Base-by-base conservation (phyloP, 2,329 filamentous ascomycete species). In the Hirsutella rhossiliensis region DNA sequence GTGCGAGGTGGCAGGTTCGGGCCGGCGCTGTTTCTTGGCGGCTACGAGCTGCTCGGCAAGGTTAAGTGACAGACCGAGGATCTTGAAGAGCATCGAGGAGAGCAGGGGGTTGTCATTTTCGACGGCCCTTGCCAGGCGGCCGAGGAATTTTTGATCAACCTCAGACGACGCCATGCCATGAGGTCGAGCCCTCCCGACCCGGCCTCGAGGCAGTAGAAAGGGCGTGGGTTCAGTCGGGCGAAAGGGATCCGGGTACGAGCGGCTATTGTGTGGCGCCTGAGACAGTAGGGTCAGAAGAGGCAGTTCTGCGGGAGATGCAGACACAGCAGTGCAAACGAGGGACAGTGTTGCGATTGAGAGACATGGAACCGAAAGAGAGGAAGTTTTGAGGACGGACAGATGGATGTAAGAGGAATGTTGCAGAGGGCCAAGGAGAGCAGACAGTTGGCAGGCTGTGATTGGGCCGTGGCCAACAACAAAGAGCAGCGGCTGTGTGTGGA, bases 141-240 rank as follows among this genome's bases (percentile, higher is more conserved):
- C 88, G 57, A 98, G 75, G 66, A 94, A 95, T 68, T 97, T 98
- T 68, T 95, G 89, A 64, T 98, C 92, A 49, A 97, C 87, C 67
- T 95, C 87, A 48, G 88, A 92, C 60, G 89, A 92, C 67, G 92
- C 92, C 92, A 97, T 98, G 50, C 60, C 58, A 56, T 43, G 38
- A 3, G 27, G 3, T 29, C 32, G 32, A 15, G 15, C 17, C 32
- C 34, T 45, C 41, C 29, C 36, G 19, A 34, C 20, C 44, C 41
- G 39, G 32, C 42, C 17, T 42, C 39, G 18, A 23, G 13, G 31
- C 39, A 32, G 19, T 19, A 18, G 4, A 12, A 18, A 29, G 12
- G 18, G 42, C 29, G 9, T 7, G 15, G 27, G 11, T 11, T 18
- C 11, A 12, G 19, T 28, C n/a, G 17, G 31, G 27, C 20, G 23